Conservation (phyloP, 345 rosid genomes). For the Salix exigua region DNA sequence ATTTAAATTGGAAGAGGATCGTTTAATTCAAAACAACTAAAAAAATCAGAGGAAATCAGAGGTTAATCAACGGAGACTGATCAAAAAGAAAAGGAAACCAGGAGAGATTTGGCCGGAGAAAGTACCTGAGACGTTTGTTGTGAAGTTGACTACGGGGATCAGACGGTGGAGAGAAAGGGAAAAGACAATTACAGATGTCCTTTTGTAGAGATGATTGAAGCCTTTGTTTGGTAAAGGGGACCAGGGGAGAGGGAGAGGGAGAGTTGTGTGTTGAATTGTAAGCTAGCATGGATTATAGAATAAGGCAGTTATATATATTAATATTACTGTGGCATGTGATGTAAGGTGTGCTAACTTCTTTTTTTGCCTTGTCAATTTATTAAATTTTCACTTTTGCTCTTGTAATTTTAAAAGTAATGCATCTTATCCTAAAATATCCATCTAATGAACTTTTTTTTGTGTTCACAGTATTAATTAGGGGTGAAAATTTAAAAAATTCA, state of each 20-base stretch:
- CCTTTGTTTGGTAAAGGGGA: not conserved
- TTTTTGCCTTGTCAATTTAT: too few relatives aligned
- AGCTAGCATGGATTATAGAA: not conserved
- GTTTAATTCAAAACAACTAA: not conserved
- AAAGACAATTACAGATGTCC: not conserved
- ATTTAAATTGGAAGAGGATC: not conserved
- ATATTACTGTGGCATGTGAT: too few relatives aligned
- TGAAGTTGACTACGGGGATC: constrained; percentile 12
- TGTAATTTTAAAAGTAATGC: too few relatives aligned
- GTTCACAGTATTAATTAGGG: too few relatives aligned
- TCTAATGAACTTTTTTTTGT: too few relatives aligned
- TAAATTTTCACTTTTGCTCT: too few relatives aligned
- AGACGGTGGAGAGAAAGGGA: not conserved
- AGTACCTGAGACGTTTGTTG: constrained; percentile 6
- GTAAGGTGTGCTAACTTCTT: too few relatives aligned
- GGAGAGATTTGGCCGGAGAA: not conserved
- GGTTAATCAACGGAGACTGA: not conserved
- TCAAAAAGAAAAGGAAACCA: not conserved
- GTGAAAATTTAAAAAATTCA: too few relatives aligned
- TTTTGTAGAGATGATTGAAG: constrained; percentile 1
- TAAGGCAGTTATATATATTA: not conserved
- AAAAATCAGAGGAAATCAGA: not conserved
- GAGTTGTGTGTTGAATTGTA: not conserved
- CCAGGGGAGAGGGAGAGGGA: not conserved
- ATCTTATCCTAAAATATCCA: too few relatives aligned